Percentiles rank a stretch among this genome's conserved stretches.
These are phyloP conservation scores for Xylariomycetidae sp. DNA, from an alignment of 2,329 filamentous ascomycete genomes.

Conservation along the genomic window DNA sequence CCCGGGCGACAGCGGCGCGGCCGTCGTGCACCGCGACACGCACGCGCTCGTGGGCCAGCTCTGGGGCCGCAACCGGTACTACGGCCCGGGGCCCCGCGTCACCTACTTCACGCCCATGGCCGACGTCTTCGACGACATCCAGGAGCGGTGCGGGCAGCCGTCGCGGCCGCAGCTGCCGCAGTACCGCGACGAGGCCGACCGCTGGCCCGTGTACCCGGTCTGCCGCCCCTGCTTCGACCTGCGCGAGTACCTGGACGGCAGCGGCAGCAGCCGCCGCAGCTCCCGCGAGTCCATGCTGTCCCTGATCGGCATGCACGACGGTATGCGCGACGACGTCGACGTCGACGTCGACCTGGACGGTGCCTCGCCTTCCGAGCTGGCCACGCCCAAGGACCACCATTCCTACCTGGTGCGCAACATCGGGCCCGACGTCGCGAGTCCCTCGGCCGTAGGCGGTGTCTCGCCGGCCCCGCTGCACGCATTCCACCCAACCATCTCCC, in stretches of 20 bases:
- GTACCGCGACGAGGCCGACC: constrained; percentile 33
- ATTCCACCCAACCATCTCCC: constrained; percentile 24
- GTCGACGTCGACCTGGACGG: constrained; percentile 33
- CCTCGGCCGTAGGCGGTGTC: constrained; percentile 26
- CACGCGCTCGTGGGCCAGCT: constrained; percentile 35
- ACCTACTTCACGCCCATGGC: constrained; percentile 39
- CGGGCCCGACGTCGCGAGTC: constrained; percentile 29
- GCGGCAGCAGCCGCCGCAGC: constrained; percentile 33
- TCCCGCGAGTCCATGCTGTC: constrained; percentile 39
- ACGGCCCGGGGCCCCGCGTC: constrained; percentile 32
- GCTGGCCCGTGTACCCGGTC: constrained; percentile 33
- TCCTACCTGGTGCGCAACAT: constrained; percentile 24
- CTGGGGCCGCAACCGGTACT: constrained; percentile 39
- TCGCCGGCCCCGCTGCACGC: constrained; percentile 21
- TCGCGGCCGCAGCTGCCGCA: constrained; percentile 34
- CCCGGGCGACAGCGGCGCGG: constrained; percentile 38
- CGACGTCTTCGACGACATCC: constrained; percentile 40
- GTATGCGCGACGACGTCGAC: constrained; percentile 13
- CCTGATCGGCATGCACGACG: constrained; percentile 30
- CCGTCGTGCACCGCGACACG: constrained; percentile 34
- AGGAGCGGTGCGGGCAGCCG: constrained; percentile 36
- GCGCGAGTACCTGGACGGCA: constrained; percentile 33
- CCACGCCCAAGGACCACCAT: constrained; percentile 34
- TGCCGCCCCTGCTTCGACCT: constrained; percentile 37
- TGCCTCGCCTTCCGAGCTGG: constrained; percentile 36